Conservation (phyloP, 352 stramenopile species). For the Achlya hypogyna region DNA sequence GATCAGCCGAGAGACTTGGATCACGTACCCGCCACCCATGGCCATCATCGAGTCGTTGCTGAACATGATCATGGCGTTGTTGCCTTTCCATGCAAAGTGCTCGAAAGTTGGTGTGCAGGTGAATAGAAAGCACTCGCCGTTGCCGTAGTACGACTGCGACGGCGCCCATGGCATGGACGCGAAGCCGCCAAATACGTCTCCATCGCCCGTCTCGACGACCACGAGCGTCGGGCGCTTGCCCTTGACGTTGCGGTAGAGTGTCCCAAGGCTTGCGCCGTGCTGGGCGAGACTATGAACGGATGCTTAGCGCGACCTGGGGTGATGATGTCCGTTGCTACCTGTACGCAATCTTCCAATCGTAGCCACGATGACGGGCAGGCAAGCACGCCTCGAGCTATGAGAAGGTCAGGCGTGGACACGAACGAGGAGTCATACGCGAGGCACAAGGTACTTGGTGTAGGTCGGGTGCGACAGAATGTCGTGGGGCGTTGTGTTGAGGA, state of each 20-base stretch:
- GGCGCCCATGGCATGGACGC: slow-evolving; percentile 34
- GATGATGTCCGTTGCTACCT: not conserved
- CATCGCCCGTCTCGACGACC: slow-evolving; percentile 49
- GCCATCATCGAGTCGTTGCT: slow-evolving; percentile 57
- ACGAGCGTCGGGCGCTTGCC: slow-evolving; percentile 39
- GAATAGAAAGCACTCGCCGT: slow-evolving; percentile 66
- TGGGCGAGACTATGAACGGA: slow-evolving; percentile 50
- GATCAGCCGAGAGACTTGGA: not conserved
- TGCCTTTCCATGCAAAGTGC: slow-evolving; percentile 46
- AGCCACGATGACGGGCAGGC: slow-evolving; percentile 33
- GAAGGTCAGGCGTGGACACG: not conserved
- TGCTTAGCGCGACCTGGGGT: not conserved
- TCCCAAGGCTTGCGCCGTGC: slow-evolving; percentile 58
- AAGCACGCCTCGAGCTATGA: slow-evolving; percentile 47
- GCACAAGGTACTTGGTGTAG: slow-evolving; percentile 36
- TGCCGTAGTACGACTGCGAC: slow-evolving; percentile 55
- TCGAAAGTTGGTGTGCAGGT: slow-evolving; percentile 49
- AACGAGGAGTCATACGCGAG: slow-evolving; percentile 15
- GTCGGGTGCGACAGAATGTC: slow-evolving; percentile 39
- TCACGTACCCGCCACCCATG: slow-evolving; percentile 60
- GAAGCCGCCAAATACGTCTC: slow-evolving; percentile 63
- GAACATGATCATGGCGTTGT: slow-evolving; percentile 62
- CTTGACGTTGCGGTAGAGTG: slow-evolving; percentile 36
- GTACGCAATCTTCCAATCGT: slow-evolving; percentile 45
- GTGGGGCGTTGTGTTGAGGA: slow-evolving; percentile 36